Conservation (phyloP, 2,329 filamentous ascomycete species). For the Cladosporium sp. region DNA sequence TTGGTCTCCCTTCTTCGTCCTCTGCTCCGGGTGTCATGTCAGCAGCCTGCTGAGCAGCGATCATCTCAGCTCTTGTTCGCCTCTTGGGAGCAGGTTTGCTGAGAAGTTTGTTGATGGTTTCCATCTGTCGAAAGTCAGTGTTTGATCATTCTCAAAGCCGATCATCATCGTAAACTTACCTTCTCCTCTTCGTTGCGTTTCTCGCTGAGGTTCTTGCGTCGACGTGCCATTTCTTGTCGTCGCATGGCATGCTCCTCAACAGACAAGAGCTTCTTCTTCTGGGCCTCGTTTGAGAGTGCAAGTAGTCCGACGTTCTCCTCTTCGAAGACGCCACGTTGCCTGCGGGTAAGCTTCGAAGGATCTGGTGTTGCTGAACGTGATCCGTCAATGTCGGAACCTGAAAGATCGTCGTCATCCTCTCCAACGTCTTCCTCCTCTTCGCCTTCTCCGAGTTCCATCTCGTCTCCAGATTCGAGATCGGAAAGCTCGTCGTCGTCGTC, state of each 20-base stretch:
- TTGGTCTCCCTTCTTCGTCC: conserved; percentile 25
- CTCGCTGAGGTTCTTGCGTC: conserved; percentile 72
- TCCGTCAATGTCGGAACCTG: conserved; percentile 45
- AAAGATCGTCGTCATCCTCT: conserved; percentile 48
- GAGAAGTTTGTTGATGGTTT: conserved; percentile 86
- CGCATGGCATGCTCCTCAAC: conserved; percentile 73
- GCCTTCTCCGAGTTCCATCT: conserved; percentile 43
- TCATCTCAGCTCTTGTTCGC: conserved; percentile 50
- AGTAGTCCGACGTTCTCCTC: conserved; percentile 48
- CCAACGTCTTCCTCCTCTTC: conserved; percentile 40
- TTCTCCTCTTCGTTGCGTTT: conserved; percentile 80
- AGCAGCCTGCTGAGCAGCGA: conserved; percentile 41
- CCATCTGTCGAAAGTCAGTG: conserved; percentile 59
- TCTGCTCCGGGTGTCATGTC: conserved; percentile 54
- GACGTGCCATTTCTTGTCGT: conserved; percentile 70
- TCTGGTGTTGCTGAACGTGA: conserved; percentile 62
- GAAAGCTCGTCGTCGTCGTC: conserved; percentile 52
- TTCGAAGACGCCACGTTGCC: conserved; percentile 62
- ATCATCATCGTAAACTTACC: conserved; percentile 43
- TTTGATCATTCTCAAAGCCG: not conserved
- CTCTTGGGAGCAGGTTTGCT: conserved; percentile 80
- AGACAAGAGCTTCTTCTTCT: conserved; percentile 71
- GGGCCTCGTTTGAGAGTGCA: conserved; percentile 64
- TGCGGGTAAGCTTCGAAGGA: conserved; percentile 65
- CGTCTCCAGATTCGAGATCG: conserved; percentile 36